These are phyloP conservation scores for Diaporthe vaccinii DNA, from an alignment of 2,329 filamentous ascomycete genomes.

Conservation along the genomic window DNA sequence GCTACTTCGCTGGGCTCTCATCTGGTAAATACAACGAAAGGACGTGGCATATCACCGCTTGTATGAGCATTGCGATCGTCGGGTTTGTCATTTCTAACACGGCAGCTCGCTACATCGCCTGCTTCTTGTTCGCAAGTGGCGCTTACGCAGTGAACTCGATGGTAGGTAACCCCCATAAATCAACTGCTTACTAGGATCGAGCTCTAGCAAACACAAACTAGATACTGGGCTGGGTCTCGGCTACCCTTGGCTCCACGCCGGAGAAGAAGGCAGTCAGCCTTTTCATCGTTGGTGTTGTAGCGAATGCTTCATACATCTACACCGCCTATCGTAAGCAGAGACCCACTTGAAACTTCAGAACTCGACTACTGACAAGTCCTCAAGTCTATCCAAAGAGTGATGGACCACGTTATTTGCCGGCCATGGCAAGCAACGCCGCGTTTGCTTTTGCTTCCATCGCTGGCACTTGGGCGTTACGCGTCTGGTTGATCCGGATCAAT, in stretches of 20 bases:
- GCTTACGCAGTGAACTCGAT: constrained; percentile 57
- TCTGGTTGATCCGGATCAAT: neutral
- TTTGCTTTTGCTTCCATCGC: constrained; percentile 13
- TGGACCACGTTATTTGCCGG: neutral
- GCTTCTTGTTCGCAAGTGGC: constrained; percentile 53
- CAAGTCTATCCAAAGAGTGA: constrained; percentile 4
- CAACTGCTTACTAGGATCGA: rapidly evolving
- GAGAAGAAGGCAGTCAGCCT: constrained; percentile 57
- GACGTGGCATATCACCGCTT: constrained; percentile 56
- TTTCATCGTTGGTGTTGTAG: neutral
- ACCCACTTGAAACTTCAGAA: rapidly evolving
- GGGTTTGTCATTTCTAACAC: constrained; percentile 56
- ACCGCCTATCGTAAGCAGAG: constrained; percentile 4
- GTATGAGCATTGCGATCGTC: constrained; percentile 54
- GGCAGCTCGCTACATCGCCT: constrained; percentile 49
- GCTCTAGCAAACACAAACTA: rapidly evolving
- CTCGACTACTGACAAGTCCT: neutral
- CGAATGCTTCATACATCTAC: neutral
- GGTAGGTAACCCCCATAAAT: neutral
- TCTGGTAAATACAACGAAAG: constrained; percentile 59
- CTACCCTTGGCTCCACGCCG: constrained; percentile 57
- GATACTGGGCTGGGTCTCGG: constrained; percentile 58
- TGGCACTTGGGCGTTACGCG: neutral
- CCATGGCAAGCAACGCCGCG: neutral
- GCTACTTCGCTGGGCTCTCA: constrained; percentile 56